Evolutionary conservation across 805 yeast species (phyloP), one percentile per base, ranked within the genome.

Genomic region (Scheffersomyces amazonensis): DNA sequence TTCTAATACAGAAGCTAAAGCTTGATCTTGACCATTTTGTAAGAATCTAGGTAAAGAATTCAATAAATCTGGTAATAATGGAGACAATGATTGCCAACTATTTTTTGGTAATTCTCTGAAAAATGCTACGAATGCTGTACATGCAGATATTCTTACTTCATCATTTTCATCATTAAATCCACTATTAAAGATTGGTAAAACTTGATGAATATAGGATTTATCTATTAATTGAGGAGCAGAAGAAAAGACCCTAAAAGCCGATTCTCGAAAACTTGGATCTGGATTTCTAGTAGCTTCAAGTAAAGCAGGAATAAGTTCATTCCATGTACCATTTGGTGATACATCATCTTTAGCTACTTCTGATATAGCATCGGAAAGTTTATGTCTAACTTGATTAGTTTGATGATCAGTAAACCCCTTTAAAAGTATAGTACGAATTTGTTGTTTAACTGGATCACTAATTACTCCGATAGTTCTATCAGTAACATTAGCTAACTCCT

Each of bases 341-440:
- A 77, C 81, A 41, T 80, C 83, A 33, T 70, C 75, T 52, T 82
- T 81, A 2, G 96, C 95, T 32, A 91, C 78, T 62, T 90, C 98
- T 1, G 97, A 87, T 34, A 93, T 83, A 7, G 96, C 95, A 68
- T 93, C 99, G 2, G 96, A 82, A 34, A 93, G 68, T 56, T 91
- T 93, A 61, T 91, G 96, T 57, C 97, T 81, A 22, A 88, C 88
- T 45, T 77, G 78, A 44, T 78, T 79, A n/a, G 84, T 67, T 56
- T 83, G 87, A 42, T 73, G 81, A 9, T 79, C 58, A 3, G 77
- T 57, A 52, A 91, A 87, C 12, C 96, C 98, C 41, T 75, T 75
- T 47, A 90, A 69, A 27, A 91, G 73, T 16, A 78, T 69, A 13
- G 67, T 49, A 47, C 95, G 78, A 36, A 91, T 78, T 53, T 83